Evolutionary conservation across 495 filamentous ascomycete genomes (phyloP).

Genomic region (Podospora sp.): DNA sequence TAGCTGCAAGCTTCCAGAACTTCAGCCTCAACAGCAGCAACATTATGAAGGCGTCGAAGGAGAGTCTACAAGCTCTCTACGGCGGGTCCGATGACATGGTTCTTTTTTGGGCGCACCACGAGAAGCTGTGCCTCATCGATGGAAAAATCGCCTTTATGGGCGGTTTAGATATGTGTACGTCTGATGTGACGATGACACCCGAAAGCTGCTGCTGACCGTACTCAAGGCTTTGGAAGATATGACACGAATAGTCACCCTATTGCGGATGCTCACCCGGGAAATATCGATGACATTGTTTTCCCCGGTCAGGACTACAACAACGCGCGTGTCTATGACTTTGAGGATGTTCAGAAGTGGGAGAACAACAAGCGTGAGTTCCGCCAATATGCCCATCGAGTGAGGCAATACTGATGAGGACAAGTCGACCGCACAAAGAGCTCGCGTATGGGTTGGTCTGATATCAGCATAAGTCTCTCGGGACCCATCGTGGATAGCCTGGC

Average conservation of each 20-base stretch:
- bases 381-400: not conserved
- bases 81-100: conserved; percentile 77
- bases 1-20: conserved; percentile 43
- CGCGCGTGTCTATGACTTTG: conserved; percentile 82
- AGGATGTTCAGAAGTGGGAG: conserved; percentile 79
- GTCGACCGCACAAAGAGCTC: conserved; percentile 76
- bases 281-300: conserved; percentile 75
- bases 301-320: conserved; percentile 97
- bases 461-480: conserved; percentile 79
- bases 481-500: conserved; percentile 77
- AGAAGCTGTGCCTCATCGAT: conserved; percentile 89
- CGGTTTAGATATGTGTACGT: conserved; percentile 65
- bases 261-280: conserved; percentile 79
- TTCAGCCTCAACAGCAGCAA: conserved; percentile 49
- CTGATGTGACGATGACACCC: not conserved
- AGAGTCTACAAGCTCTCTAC: conserved; percentile 75
- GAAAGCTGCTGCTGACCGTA: not conserved
- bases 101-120: conserved; percentile 94
- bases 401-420: conserved; percentile 30
- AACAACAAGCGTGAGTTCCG: conserved; percentile 67
- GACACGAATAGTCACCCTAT: conserved; percentile 75
- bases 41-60: conserved; percentile 62
- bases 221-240: conserved; percentile 61
- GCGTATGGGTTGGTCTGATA: conserved; percentile 94
- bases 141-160: conserved; percentile 88